Evolutionary conservation across 176 grass and related monocot genomes (phyloP), one percentile per base, ranked within the genome.

Genomic region (Avena atlantica): DNA sequence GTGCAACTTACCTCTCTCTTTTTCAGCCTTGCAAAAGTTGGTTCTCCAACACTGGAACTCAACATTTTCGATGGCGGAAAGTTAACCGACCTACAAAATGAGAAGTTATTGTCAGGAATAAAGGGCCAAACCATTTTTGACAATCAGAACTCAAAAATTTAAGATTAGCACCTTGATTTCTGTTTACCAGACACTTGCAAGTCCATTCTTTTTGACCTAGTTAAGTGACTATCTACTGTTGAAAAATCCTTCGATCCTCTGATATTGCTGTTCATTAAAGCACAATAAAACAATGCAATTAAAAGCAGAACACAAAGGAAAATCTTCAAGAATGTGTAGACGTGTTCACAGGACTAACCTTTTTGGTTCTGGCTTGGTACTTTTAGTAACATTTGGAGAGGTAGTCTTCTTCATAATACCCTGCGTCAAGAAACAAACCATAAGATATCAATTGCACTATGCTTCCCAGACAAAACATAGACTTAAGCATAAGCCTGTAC

Each of bases 161-260:
- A 83, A 89, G 56, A 79, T 62, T 70, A 40, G 70, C 27, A 99
- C 97, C 94, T 99, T 69, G 87, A 93, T 91, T 94, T 95, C 24
- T 86, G 80, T 89, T 80, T 84, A 45, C 83, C 74, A 74, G 82
- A 51, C 76, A 80, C 51, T 61, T 86, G 92, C 81, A 83, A 65
- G 42, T 67, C 90, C 81, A 85, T 79, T 42, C 77, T 25, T 25
- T 25, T 25, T 74, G 81, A 63, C 56, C 90, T 83, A 48, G 16
- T 79, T 84, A 82, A 84, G 55, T 53, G 31, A 19, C 76, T 59
- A 34, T 83, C 49, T 12, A 85, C 10, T 48, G 29, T 61, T 53
- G 78, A 83, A 82, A 78, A 12, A 37, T 20, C 85, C 56, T 83
- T 74, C 4, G 21, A 51, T 89, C 66, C 86, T 70, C 68, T 78